phyloP scores from a whole-genome alignment of 208 protist species.

The Balamuthia mandrillaris region DNA sequence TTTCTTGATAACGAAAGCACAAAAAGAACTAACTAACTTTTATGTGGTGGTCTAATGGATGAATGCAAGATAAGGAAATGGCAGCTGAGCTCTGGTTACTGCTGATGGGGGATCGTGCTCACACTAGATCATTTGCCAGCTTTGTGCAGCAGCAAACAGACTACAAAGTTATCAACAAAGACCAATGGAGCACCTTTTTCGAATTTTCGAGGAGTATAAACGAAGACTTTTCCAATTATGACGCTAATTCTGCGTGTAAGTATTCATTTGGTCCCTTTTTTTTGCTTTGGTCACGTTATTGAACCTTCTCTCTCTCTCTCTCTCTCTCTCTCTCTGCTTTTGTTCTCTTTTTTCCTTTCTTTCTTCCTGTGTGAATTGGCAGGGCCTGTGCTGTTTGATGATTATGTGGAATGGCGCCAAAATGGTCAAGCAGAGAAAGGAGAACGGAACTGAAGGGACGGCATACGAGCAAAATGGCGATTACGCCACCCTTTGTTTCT shows the following conservation, averaged over 20 bases:
- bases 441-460: too few species aligned
- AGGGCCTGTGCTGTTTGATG: conserved; percentile 48
- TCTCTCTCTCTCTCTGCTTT: too few species aligned
- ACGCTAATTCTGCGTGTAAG: conserved; percentile 35
- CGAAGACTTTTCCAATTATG: conserved; percentile 43
- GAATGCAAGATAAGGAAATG: conserved; percentile 9
- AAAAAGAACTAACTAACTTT: neutral
- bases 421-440: neutral
- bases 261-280: too few species aligned
- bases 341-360: too few species aligned
- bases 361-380: neutral
- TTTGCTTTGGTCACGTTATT: too few species aligned
- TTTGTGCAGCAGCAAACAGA: neutral
- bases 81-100: neutral
- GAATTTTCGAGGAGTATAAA: conserved; percentile 48
- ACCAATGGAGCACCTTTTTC: conserved; percentile 53
- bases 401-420: conserved; percentile 41
- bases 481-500: too few species aligned
- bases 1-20: conserved; percentile 22
- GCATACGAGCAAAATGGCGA: too few species aligned
- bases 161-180: conserved; percentile 48
- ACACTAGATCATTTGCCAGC: neutral
- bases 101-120: neutral
- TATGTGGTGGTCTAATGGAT: conserved; percentile 24
- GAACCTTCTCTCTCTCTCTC: too few species aligned